phyloP scores from a whole-genome alignment of 495 filamentous ascomycete genomes.

The Clavariopsis aquatica region DNA sequence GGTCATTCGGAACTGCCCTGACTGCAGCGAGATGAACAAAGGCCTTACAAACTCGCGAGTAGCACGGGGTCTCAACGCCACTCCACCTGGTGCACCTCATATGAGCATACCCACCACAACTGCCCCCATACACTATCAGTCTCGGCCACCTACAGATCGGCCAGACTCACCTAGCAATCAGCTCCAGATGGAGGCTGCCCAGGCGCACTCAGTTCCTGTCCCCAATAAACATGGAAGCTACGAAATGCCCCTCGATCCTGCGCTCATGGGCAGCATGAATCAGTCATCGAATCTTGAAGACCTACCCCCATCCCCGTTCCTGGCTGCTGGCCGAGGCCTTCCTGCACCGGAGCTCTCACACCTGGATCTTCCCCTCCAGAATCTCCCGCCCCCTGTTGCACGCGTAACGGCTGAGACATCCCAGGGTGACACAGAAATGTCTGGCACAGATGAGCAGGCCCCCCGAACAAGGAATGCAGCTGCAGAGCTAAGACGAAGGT shows the following conservation, averaged over 20 bases:
- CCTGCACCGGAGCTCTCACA: constrained; percentile 9
- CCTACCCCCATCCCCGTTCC: constrained; percentile 30
- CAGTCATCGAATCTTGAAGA: constrained; percentile 23
- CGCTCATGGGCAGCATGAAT: constrained; percentile 24
- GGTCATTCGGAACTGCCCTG: constrained; percentile 86
- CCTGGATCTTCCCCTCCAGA: background rate
- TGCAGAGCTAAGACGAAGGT: constrained; percentile 15
- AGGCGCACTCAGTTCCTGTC: background rate
- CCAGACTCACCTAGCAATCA: constrained; percentile 25
- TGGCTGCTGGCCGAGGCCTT: constrained; percentile 20
- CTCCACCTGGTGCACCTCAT: background rate
- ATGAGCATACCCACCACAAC: background rate
- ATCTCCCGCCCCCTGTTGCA: background rate
- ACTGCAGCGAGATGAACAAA: constrained; percentile 62
- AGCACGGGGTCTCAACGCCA: constrained; percentile 1
- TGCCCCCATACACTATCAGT: background rate
- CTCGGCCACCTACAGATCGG: background rate
- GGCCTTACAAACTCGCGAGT: constrained; percentile 15
- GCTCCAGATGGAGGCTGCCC: constrained; percentile 29
- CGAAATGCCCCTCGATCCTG: constrained; percentile 31
- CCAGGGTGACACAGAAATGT: constrained; percentile 2
- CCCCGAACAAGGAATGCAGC: constrained; percentile 12
- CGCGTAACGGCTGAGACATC: background rate
- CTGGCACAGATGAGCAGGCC: constrained; percentile 9
- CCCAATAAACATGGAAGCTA: background rate